Base-by-base conservation (phyloP, 108 stramenopile species). In the Skeletonema marinoi region DNA sequence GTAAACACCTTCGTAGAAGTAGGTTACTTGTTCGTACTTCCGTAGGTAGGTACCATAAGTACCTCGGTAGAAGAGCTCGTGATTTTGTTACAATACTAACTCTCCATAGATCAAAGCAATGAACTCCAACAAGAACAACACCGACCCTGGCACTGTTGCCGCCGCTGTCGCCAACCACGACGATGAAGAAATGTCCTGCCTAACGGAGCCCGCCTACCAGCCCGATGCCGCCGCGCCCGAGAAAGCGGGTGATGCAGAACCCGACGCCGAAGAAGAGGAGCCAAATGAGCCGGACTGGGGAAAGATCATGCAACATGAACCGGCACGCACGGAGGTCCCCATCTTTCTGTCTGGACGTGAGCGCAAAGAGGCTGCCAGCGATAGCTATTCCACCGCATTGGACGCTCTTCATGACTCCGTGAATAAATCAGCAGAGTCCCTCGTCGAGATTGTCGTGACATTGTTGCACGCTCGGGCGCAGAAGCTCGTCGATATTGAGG, bases 211-310 rank as follows among this genome's bases (percentile, higher is more conserved):
- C 54, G 54, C 54, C 21, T 56, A 56, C 17, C 54, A 21, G 54
- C 21, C 19, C 54, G 54, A 21, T 25, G 0, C 16, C 44, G 54
- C 19, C 9, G 17, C n/a, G 3, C 17, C 50, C 1, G 50, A 51
- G n/a, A 51, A 51, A 51, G 50, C 50, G 50, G 50, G 7, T 17
- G 54, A 21, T 5, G 54, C 19, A 7, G 21, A 56, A n/a, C 6
- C 25, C 54, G 54, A 56, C 54, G 7, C 74, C 6, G 68, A 31
- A 7, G 77, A 83, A 25, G 75, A 81, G 30, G 81, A 82, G 59
- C 81, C 71, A 16, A 71, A 81, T n/a, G 81, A 82, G 59, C 81
- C 71, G 17, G 33, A 82, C 32, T 85, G 84, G 84, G 60, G 78
- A n/a, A 62, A 64, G 39, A 66, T 85, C 32, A 56, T 46, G 33